Base-by-base conservation (phyloP, 1,284 basidiomycete species). In the Mycosarcoma maydis region DNA sequence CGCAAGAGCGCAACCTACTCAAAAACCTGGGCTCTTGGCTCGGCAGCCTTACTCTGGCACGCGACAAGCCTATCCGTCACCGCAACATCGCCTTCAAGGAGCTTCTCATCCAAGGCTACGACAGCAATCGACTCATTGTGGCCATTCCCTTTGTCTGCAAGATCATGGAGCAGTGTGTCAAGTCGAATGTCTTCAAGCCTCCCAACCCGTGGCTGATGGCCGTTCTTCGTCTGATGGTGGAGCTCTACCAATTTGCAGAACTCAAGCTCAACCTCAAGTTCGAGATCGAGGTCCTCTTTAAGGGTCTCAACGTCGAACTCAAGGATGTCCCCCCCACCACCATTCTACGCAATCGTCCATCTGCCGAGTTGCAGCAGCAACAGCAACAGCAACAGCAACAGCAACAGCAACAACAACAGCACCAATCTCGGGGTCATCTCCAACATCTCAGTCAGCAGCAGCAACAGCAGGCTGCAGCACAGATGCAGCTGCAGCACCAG, bases 141-240 rank as follows among this genome's bases (percentile, higher is more conserved):
- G 94, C 94, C 9, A 97, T 99, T 66, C 94, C 96, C 0, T 99
- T 98, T 82, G 92, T 98, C 26, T 98, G 94, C 88, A 98, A 97
- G 83, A 90, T 95, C 5, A 87, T 99, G 51, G 92, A 94, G 80
- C 92, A 92, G 47, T 94, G 92, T 75, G 87, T 89, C 51, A 89
- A 90, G 78, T 97, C 94, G 38, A 89, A 86, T 65, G 92, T 98
- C 32, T 99, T 98, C 87, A 89, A 87, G 77, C 90, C 92, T 16
- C 96, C 96, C 23, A 99, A 98, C 83, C 96, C 96, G 1, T 99
- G 96, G 96, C 84, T 99, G 54, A 94, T 96, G 90, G 94, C 91
- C 0, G 91, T 98, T 62, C 86, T 98, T 72, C 88, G 90, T 66
- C 86, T 98, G 23, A 87, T 98, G 44, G 92, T 90, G 36, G 96